phyloP scores from a whole-genome alignment of 148 eudicot genomes.

The Beta vulgaris region DNA sequence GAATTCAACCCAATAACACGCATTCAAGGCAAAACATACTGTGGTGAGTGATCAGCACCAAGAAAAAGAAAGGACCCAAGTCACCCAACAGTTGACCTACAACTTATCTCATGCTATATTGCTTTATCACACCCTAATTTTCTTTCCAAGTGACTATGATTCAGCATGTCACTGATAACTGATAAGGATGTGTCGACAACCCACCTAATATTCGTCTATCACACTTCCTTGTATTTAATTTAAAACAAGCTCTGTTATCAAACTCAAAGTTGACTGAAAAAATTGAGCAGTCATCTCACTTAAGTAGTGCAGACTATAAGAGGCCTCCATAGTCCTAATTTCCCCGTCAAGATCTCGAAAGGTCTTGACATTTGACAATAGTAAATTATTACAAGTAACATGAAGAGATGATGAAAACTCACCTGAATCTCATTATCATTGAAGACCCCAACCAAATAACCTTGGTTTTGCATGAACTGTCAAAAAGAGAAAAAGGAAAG shows the following conservation, averaged over 20 bases:
- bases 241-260: not conserved
- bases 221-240: not conserved
- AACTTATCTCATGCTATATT: not conserved
- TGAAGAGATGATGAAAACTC: constrained; percentile 10
- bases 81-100: not conserved
- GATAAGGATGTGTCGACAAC: not conserved
- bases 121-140: not conserved
- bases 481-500: constrained; percentile 13
- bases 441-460: constrained; percentile 54
- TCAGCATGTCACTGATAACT: not conserved
- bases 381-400: not conserved
- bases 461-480: constrained; percentile 75
- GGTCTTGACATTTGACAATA: not conserved
- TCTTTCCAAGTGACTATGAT: not conserved
- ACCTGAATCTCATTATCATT: constrained; percentile 69
- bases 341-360: not conserved
- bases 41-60: not conserved
- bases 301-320: not conserved
- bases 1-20: no score
- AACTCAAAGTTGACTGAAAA: not conserved
- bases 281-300: not conserved
- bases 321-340: not conserved
- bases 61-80: not conserved
- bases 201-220: not conserved
- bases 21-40: no score